Evolutionary conservation across 345 rosid genomes (phyloP).

Genomic region (Nephelium lappaceum): DNA sequence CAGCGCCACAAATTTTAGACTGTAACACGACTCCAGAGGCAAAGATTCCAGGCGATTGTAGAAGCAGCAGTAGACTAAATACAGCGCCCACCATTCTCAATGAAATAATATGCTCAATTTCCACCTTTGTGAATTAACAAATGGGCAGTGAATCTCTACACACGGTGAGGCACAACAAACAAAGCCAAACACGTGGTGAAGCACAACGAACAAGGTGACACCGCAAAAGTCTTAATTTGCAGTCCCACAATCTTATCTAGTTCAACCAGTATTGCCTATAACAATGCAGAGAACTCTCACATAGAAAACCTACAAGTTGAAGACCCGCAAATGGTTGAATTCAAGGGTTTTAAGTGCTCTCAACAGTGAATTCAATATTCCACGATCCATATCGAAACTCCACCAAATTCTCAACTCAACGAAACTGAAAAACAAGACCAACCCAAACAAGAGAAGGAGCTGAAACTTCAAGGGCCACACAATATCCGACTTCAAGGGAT

Average conservation of each 20-base stretch:
- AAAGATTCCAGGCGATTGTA: conserved; percentile 40
- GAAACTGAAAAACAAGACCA: conserved; percentile 12
- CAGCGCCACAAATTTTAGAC: conserved; percentile 55
- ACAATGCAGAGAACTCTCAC: neutral
- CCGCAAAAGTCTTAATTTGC: conserved; percentile 1
- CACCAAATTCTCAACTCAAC: conserved; percentile 20
- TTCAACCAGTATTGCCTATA: conserved; percentile 3
- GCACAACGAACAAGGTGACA: neutral
- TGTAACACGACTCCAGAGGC: conserved; percentile 43
- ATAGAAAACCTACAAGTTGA: conserved; percentile 1
- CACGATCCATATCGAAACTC: neutral
- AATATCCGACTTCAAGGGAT: neutral
- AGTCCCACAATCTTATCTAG: conserved; percentile 19
- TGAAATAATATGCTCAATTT: conserved; percentile 15
- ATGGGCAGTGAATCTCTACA: conserved; percentile 17
- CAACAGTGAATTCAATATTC: neutral
- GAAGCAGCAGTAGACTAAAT: conserved; percentile 42
- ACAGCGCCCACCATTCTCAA: conserved; percentile 38
- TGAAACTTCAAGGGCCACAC: neutral
- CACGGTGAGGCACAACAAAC: conserved; percentile 7
- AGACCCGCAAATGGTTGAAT: neutral
- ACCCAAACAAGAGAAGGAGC: neutral
- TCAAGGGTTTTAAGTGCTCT: conserved; percentile 6
- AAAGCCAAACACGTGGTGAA: neutral
- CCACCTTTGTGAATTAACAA: conserved; percentile 19